phyloP scores from a whole-genome alignment of 2,329 filamentous ascomycete species.

The Trichoderma oligosporum region DNA sequence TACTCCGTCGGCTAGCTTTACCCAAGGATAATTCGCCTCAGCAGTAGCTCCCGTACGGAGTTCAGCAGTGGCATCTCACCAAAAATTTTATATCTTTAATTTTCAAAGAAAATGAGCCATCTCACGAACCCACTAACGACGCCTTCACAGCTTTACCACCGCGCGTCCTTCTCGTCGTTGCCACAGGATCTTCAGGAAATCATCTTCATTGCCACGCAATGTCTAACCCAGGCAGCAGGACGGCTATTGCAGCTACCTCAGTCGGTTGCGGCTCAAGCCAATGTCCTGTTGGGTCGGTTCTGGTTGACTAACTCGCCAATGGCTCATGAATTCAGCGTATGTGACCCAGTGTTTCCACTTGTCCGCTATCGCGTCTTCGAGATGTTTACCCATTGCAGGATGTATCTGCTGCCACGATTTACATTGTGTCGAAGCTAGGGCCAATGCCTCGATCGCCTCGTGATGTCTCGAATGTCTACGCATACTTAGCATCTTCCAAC shows the following conservation, averaged over 20 bases:
- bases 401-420: conserved; percentile 75
- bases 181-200: conserved; percentile 67
- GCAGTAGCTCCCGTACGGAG: background rate
- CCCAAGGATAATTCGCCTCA: background rate
- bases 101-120: conserved; percentile 47
- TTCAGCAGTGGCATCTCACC: background rate
- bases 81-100: too few relatives aligned
- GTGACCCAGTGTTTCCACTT: conserved; percentile 21
- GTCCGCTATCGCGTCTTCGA: background rate
- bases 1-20: background rate
- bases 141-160: conserved; percentile 61
- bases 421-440: conserved; percentile 78
- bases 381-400: conserved; percentile 51
- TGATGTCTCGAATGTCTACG: conserved; percentile 79
- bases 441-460: conserved; percentile 71
- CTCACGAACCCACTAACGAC: conserved; percentile 71
- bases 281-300: conserved; percentile 76
- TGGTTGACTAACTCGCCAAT: conserved; percentile 62
- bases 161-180: conserved; percentile 53
- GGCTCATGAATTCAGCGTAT: conserved; percentile 55
- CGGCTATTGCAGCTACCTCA: conserved; percentile 80
- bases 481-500: conserved; percentile 66
- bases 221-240: conserved; percentile 73
- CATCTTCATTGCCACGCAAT: conserved; percentile 67
- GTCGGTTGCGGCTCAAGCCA: conserved; percentile 79